phyloP scores from a whole-genome alignment of 202 grass and related monocot species.

The Hordeum pubiflorum region DNA sequence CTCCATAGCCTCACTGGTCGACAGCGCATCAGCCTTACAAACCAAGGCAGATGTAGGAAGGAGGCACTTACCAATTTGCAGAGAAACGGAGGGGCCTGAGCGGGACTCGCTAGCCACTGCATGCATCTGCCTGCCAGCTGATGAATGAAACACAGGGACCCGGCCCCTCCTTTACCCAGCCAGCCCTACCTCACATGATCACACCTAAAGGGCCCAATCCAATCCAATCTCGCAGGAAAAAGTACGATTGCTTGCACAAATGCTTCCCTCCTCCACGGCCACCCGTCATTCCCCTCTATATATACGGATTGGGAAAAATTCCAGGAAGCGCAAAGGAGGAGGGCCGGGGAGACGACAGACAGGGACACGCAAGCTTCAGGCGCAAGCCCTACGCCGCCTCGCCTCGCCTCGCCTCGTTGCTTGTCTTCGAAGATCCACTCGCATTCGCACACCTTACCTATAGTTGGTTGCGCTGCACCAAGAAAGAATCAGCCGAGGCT shows the following conservation, averaged over 20 bases:
- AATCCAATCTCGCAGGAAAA: constrained; percentile 33
- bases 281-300: constrained; percentile 35
- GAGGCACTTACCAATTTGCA: neutral
- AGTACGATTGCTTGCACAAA: constrained; percentile 31
- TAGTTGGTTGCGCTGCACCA: neutral
- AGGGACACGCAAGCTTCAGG: constrained; percentile 39
- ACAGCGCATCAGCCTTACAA: neutral
- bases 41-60: neutral
- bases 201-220: constrained; percentile 34
- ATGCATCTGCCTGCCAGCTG: neutral
- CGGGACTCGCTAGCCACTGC: neutral
- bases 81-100: neutral
- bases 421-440: constrained; percentile 3
- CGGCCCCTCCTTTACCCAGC: neutral
- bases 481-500: neutral
- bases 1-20: neutral
- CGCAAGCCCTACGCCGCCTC: constrained; percentile 20
- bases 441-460: neutral
- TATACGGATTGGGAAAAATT: constrained; percentile 48
- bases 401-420: neutral
- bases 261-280: constrained; percentile 26
- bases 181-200: constrained; percentile 54
- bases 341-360: neutral
- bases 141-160: too few species aligned
- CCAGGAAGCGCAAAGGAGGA: constrained; percentile 9